Conservation (phyloP, 768 basidiomycete genomes). For the Daedaleopsis sinensis region DNA sequence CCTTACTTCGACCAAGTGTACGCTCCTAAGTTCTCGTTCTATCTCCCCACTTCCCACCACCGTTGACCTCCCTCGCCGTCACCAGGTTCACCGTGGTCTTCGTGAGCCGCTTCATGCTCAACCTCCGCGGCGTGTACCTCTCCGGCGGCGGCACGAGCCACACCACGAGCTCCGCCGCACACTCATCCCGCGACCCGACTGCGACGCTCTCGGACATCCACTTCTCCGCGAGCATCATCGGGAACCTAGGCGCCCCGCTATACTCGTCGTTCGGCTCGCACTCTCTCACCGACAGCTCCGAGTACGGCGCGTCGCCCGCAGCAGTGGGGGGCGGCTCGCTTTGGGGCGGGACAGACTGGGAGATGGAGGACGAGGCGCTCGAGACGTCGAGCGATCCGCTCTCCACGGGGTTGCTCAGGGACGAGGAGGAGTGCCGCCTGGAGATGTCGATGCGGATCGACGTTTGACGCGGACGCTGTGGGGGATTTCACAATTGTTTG, state of each 20-base stretch:
- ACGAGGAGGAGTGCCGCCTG: background rate
- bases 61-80: background rate
- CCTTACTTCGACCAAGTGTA: conserved; percentile 23
- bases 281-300: background rate
- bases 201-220: conserved; percentile 1
- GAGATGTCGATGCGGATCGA: no score
- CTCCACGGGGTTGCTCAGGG: background rate
- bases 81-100: conserved; percentile 20
- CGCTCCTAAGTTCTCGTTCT: background rate
- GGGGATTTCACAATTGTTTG: no score
- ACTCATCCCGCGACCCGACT: background rate
- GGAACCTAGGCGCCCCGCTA: conserved; percentile 23
- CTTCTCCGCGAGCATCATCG: conserved; percentile 18
- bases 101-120: conserved; percentile 21
- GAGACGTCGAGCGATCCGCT: conserved; percentile 13
- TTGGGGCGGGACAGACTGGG: background rate
- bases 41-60: background rate
- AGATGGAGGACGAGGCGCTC: conserved; percentile 3
- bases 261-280: background rate
- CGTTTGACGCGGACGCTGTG: no score
- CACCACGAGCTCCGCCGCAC: background rate
- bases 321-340: background rate
- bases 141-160: background rate
- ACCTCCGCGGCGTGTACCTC: conserved; percentile 19
- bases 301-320: no score